Conservation (phyloP, 768 basidiomycete genomes). For the Tricholoma terreum region DNA sequence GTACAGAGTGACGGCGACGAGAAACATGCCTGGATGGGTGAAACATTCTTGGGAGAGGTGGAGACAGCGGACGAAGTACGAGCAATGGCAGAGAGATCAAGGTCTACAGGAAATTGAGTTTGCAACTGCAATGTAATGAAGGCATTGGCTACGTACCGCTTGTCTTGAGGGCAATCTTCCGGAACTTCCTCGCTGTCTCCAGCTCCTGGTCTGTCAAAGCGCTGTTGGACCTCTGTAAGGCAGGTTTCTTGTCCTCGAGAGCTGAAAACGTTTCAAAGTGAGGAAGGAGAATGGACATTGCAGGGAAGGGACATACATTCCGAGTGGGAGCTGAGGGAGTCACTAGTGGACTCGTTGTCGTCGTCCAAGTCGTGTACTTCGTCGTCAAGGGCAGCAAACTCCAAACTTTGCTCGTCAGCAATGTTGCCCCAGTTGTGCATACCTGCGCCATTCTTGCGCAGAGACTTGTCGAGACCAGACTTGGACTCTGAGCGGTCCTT, state of each 20-base stretch:
- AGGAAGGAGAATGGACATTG: not conserved
- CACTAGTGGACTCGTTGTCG: conserved; percentile 24
- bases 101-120: conserved; percentile 21
- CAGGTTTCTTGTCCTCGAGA: conserved; percentile 27
- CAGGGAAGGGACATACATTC: conserved; percentile 13
- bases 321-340: conserved; percentile 15
- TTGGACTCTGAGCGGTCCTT: conserved; percentile 81
- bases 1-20: not conserved
- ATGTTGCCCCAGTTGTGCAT: conserved; percentile 84
- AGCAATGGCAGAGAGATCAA: conserved; percentile 77
- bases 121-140: not conserved
- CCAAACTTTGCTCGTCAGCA: conserved; percentile 58
- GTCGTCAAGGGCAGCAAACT: conserved; percentile 56
- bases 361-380: conserved; percentile 46
- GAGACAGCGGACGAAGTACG: conserved; percentile 75
- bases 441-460: conserved; percentile 80
- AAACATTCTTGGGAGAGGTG: conserved; percentile 38
- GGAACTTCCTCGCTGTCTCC: conserved; percentile 59
- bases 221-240: conserved; percentile 35
- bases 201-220: conserved; percentile 62
- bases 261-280: conserved; percentile 11
- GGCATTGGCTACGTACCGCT: conserved; percentile 36
- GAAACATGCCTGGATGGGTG: not conserved
- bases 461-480: conserved; percentile 66
- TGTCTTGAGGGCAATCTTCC: conserved; percentile 70